Evolutionary conservation across 176 grass and related monocot genomes (phyloP).

Genomic region (Oryza rufipogon): DNA sequence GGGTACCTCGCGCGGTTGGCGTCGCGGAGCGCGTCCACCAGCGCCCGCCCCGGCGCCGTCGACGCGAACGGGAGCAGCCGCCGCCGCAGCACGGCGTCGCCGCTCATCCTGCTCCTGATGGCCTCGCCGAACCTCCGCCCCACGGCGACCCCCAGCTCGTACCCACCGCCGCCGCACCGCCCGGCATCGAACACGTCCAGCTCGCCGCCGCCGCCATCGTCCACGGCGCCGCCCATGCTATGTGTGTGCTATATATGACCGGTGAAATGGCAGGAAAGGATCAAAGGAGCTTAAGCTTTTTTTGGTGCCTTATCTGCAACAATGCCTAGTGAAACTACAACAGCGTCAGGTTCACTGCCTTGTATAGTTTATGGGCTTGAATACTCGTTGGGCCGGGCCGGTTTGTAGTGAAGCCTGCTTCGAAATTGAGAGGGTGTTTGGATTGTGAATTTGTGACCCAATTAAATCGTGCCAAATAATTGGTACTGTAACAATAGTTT

Average conservation of each 20-base stretch:
- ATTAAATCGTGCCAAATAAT: too few species aligned
- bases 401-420: too few species aligned
- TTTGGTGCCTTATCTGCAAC: neutral
- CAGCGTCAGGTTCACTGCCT: too few species aligned
- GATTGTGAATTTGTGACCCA: too few species aligned
- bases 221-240: neutral
- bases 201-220: slow-evolving; percentile 1
- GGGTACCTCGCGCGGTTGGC: slow-evolving; percentile 64
- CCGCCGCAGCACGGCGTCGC: slow-evolving; percentile 58
- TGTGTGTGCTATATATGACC: neutral
- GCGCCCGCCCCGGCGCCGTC: slow-evolving; percentile 39
- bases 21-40: slow-evolving; percentile 58
- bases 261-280: neutral
- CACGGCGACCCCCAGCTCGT: slow-evolving; percentile 53
- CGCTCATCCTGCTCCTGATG: slow-evolving; percentile 66
- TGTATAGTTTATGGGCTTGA: too few species aligned
- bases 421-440: too few species aligned
- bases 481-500: too few species aligned
- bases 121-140: slow-evolving; percentile 56
- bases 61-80: slow-evolving; percentile 78
- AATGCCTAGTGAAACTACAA: neutral
- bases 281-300: neutral
- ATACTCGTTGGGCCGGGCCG: too few species aligned
- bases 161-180: slow-evolving; percentile 43
- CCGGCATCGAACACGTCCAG: slow-evolving; percentile 63